These are phyloP conservation scores for Pseudogymnoascus sp. DNA, from an alignment of 2,329 filamentous ascomycete species.

Conservation along the genomic window DNA sequence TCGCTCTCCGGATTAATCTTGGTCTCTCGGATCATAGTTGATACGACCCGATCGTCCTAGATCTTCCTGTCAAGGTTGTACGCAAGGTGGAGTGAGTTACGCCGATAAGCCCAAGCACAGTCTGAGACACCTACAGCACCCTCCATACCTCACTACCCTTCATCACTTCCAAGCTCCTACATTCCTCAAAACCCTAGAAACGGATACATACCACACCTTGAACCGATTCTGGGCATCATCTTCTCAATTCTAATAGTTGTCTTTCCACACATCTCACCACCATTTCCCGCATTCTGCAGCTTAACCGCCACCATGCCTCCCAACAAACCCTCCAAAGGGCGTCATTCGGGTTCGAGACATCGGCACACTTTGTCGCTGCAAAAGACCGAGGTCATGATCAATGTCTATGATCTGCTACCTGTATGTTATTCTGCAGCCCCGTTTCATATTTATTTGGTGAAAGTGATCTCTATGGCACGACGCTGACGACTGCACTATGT, in stretches of 20 bases:
- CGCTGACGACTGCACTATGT: slow-evolving; percentile 11
- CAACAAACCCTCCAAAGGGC: slow-evolving; percentile 9
- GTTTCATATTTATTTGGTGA: neutral
- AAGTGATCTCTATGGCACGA: neutral
- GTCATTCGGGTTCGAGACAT: slow-evolving; percentile 35
- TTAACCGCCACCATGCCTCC: neutral
- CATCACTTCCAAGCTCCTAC: neutral
- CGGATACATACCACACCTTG: neutral
- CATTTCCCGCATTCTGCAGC: neutral
- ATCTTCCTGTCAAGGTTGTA: neutral
- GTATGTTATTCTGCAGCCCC: slow-evolving; percentile 37
- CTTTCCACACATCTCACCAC: neutral
- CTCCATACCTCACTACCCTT: neutral
- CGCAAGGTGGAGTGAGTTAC: neutral
- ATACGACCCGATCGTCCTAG: neutral
- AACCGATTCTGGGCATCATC: neutral
- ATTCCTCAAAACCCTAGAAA: neutral
- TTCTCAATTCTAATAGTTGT: neutral
- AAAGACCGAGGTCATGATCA: slow-evolving; percentile 68
- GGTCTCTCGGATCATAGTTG: neutral
- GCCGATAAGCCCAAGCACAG: neutral
- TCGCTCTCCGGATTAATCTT: neutral
- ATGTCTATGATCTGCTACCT: slow-evolving; percentile 72
- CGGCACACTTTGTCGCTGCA: slow-evolving; percentile 62
- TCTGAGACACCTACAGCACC: slow-evolving; percentile 2